Conservation (phyloP, 257 asterid genomes). For the Fraxinus anomala region DNA sequence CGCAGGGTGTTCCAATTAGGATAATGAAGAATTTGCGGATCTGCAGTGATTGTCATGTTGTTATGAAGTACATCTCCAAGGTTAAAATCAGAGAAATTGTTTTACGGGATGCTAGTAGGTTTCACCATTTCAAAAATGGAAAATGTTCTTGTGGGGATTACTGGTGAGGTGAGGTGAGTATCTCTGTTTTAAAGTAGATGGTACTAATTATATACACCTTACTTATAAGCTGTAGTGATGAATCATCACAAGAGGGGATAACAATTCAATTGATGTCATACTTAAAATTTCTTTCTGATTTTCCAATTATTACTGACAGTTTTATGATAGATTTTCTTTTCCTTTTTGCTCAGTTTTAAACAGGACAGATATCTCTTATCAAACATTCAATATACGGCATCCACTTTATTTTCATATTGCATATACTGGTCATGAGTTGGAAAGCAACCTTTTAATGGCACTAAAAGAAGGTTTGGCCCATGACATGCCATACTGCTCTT, state of each 20-base stretch:
- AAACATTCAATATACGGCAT: background rate
- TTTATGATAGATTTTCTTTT: too few relatives aligned
- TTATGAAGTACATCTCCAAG: conserved; percentile 63
- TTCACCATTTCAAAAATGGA: conserved; percentile 79
- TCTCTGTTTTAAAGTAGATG: background rate
- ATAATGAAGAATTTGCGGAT: conserved; percentile 88
- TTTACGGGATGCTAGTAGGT: conserved; percentile 71
- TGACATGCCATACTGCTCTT: background rate
- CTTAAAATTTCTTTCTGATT: background rate
- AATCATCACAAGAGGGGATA: background rate
- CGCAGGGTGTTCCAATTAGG: conserved; percentile 57
- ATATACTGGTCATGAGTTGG: background rate
- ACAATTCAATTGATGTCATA: background rate
- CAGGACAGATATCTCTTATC: too few relatives aligned
- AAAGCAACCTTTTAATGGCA: background rate
- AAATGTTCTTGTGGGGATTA: conserved; percentile 82
- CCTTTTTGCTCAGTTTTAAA: background rate
- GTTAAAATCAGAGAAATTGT: conserved; percentile 59
- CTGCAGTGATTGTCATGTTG: conserved; percentile 74
- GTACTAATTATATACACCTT: background rate
- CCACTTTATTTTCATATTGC: too few relatives aligned
- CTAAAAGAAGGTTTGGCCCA: background rate
- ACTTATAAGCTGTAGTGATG: background rate
- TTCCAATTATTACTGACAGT: background rate
- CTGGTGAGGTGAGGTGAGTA: conserved; percentile 47